Evolutionary conservation across 352 stramenopile species (phyloP), one percentile per base, ranked within the genome.

Genomic region (Plasmopara viticola): DNA sequence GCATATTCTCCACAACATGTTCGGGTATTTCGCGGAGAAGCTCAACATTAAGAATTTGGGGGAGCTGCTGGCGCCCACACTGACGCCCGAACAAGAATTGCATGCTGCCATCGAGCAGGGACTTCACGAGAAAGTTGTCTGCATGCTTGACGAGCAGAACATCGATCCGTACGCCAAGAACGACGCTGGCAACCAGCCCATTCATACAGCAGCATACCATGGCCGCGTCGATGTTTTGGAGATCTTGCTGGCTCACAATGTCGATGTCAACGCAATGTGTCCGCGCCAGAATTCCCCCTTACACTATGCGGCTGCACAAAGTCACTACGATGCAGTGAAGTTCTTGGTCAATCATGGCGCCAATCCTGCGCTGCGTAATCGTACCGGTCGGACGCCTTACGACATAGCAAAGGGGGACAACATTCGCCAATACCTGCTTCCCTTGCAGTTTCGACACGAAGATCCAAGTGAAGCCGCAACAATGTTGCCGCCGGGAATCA

Each of bases 31-130:
- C 48, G 84, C 82, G 29, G 84, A 95, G 55, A 90, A 90, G 63
- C 78, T 94, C 58, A 95, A 95, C 40, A 80, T 94, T 44, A 93
- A 91, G 68, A 90, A 88, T 55, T 52, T 95, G 64, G 86, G 82
- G 51, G 80, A 94, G 73, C 75, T 94, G 51, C 62, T 95, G 58
- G 86, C 86, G 58, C 86, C 86, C 3, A 89, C 86, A 48, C 73
- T 89, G 53, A 92, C 79, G 50, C 82, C 80, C n/a, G 82, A 93
- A 63, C 82, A 94, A 63, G 78, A 93, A 56, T 68, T 94, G 34
- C 82, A 93, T 50, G 60, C 70, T 15, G 72, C 84, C 4, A 90
- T 95, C 44, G 84, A 90, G 48, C 68, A 78, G 14, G 85, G 83
- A 0, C 52, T 88, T 15, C 39, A 73, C 7, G 80, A 88, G 41